These are phyloP conservation scores for Phytopythium cucurbitacearum DNA, from an alignment of 352 stramenopile species.

Conservation along the genomic window DNA sequence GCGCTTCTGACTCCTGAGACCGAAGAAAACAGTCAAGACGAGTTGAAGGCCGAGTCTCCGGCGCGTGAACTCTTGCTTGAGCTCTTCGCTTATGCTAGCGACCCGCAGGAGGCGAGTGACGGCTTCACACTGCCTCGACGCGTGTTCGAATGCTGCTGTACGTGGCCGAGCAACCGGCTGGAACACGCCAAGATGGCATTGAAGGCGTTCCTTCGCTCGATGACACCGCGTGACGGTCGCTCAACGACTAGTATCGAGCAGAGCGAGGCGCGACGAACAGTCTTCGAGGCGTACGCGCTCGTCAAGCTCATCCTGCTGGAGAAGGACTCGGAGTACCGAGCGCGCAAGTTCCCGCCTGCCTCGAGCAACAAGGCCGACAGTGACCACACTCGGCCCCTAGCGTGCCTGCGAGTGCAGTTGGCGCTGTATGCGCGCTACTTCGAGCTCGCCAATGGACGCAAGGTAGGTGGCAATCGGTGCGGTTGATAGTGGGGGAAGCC, in stretches of 20 bases:
- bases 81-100: too few relatives aligned
- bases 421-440: constrained; percentile 57
- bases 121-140: background rate
- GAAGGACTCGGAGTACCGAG: constrained; percentile 13
- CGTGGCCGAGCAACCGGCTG: constrained; percentile 28
- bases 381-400: constrained; percentile 10
- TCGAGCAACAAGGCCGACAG: constrained; percentile 1
- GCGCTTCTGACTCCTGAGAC: background rate
- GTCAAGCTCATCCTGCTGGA: constrained; percentile 53
- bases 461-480: constrained; percentile 16
- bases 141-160: constrained; percentile 5
- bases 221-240: background rate
- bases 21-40: too few relatives aligned
- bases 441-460: constrained; percentile 25
- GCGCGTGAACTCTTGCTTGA: too few relatives aligned
- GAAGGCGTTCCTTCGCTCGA: constrained; percentile 22
- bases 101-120: too few relatives aligned
- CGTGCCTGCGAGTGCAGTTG: constrained; percentile 41
- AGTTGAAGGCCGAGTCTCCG: too few relatives aligned
- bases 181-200: constrained; percentile 27
- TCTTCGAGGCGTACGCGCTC: constrained; percentile 46
- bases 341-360: background rate
- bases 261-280: background rate
- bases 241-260: background rate
- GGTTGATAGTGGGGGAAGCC: background rate